Base-by-base conservation (phyloP, 306 rosid genomes). In the Amphicarpaea edgeworthii region DNA sequence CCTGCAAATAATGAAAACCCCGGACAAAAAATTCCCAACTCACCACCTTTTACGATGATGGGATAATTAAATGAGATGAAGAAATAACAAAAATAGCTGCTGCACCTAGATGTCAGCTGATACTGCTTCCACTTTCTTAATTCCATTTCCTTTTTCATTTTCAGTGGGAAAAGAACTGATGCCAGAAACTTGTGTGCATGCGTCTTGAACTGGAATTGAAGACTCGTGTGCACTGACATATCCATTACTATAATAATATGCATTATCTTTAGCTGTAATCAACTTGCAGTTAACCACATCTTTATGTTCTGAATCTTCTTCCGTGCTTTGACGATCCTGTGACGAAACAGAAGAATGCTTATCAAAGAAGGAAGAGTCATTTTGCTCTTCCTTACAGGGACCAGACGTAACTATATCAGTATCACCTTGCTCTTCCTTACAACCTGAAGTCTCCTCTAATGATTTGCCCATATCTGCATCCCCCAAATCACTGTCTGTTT, bases 1-100 rank as follows among this genome's bases (percentile, higher is more conserved):
- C 84, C 85, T 76, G 75, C 86, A 92, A 92, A 89, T 92, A 83
- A 68, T 63, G 91, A 87, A 87, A 91, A 89, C 83, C 97, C 86
- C 91, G 78, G 91, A 84, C 71, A 86, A 87, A 51, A 79, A 77
- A 69, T 76, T 84, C 93, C 93, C 96, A 83, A 75, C 83, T 85
- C 93, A 81, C 86, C 90, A 81, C 72, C 78, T 79, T 76, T 84
- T 82, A 16, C 7, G 89, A 86, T 86, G 96, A 84, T 81, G 92
- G 99, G 92, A 75, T 82, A 79, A 85, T 85, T 69, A 58, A 86
- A 85, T 79, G 72, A 81, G 82, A 82, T 85, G 77, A 87, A 80
- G 55, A 53, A 72, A 47, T 50, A 24, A 75, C 32, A 60, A 70
- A 81, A 75, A 73, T 65, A 81, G 30, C 41, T 21, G 76, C 72